Evolutionary conservation across 148 eudicot species (phyloP).

Genomic region (Fagopyrum homotropicum): DNA sequence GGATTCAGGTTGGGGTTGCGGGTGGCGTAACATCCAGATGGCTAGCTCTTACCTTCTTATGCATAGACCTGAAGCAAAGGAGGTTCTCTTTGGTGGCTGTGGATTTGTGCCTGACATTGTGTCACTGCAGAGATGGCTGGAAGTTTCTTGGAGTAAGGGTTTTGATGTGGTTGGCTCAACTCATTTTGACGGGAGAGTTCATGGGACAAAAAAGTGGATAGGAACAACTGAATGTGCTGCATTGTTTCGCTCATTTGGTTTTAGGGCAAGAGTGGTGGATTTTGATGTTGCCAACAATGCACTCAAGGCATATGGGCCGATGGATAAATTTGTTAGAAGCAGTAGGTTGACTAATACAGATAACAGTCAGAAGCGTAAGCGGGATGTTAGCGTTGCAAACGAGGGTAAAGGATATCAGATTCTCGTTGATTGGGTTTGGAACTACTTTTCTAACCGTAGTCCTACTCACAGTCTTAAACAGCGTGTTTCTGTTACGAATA

Average conservation of each 20-base stretch:
- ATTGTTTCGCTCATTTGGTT: slow-evolving; percentile 78
- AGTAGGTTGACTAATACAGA: slow-evolving; percentile 19
- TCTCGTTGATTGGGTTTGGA: slow-evolving; percentile 90
- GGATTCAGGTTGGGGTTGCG: slow-evolving; percentile 95
- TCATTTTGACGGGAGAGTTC: slow-evolving; percentile 47
- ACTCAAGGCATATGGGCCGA: slow-evolving; percentile 49
- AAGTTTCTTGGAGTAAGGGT: slow-evolving; percentile 83
- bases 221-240: slow-evolving; percentile 96
- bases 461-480: slow-evolving; percentile 25
- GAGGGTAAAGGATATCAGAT: slow-evolving; percentile 43
- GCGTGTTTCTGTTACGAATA: slow-evolving; percentile 56
- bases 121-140: slow-evolving; percentile 92
- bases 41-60: slow-evolving; percentile 68
- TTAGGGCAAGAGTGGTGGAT: slow-evolving; percentile 88
- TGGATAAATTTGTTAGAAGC: slow-evolving; percentile 62
- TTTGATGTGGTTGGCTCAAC: slow-evolving; percentile 60
- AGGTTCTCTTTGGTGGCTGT: slow-evolving; percentile 72
- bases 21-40: slow-evolving; percentile 98
- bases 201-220: slow-evolving; percentile 76
- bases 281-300: slow-evolving; percentile 33
- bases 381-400: slow-evolving; percentile 14
- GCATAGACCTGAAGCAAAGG: slow-evolving; percentile 46
- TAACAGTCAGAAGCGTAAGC: slow-evolving; percentile 20
- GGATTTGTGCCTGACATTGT: slow-evolving; percentile 76
- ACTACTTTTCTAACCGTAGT: slow-evolving; percentile 54